Evolutionary conservation across 352 stramenopile genomes (phyloP).

Genomic region (Globisporangium paddicum): DNA sequence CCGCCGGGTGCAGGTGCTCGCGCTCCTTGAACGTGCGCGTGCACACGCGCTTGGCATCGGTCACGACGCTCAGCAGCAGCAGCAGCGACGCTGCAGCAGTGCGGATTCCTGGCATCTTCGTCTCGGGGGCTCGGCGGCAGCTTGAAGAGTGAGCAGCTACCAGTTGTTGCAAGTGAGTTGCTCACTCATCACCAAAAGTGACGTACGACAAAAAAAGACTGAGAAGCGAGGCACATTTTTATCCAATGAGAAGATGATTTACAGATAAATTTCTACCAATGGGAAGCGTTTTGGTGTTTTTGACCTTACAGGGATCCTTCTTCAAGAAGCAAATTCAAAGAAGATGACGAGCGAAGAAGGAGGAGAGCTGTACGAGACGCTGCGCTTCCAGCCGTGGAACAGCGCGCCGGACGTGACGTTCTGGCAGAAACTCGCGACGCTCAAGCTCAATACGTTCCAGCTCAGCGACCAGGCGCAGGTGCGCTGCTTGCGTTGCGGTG

Average conservation of each 20-base stretch:
- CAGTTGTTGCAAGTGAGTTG: background rate
- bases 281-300: too few relatives aligned
- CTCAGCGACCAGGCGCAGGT: constrained; percentile 69
- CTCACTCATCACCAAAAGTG: constrained; percentile 1
- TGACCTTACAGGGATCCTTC: too few relatives aligned
- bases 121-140: background rate
- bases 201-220: constrained; percentile 6
- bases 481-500: background rate
- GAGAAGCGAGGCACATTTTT: too few relatives aligned
- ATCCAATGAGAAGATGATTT: too few relatives aligned
- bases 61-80: background rate
- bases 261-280: too few relatives aligned
- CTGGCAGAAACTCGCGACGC: constrained; percentile 70
- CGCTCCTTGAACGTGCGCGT: constrained; percentile 39
- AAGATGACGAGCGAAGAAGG: constrained; percentile 4
- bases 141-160: background rate
- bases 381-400: constrained; percentile 81
- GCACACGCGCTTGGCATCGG: constrained; percentile 35
- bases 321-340: background rate
- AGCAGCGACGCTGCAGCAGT: background rate
- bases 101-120: constrained; percentile 2
- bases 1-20: constrained; percentile 34
- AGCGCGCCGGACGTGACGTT: constrained; percentile 80
- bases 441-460: constrained; percentile 84
- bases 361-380: constrained; percentile 26